phyloP scores from a whole-genome alignment of 2,329 filamentous ascomycete genomes.

The Chlorencoelia australis region DNA sequence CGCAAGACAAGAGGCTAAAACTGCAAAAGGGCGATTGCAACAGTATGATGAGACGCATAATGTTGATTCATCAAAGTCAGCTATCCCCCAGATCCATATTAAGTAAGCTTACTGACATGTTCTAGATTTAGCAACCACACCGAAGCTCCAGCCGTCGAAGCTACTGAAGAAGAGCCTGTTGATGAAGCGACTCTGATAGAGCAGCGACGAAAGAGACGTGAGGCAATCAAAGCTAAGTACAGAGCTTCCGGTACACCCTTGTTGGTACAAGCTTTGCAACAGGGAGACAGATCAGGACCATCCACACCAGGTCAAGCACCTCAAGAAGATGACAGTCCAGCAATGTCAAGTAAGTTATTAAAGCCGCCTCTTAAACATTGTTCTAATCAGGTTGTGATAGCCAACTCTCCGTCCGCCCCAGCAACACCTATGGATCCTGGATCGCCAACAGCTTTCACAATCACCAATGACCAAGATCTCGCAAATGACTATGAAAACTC shows the following conservation, averaged over 20 bases:
- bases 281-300: constrained; percentile 26
- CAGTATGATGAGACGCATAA: constrained; percentile 34
- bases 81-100: background rate
- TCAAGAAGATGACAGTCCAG: constrained; percentile 17
- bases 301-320: constrained; percentile 19
- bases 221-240: constrained; percentile 78
- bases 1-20: constrained; percentile 58
- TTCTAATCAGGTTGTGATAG: constrained; percentile 13
- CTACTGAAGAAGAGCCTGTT: constrained; percentile 46
- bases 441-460: constrained; percentile 40
- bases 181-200: constrained; percentile 80
- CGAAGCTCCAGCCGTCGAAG: constrained; percentile 31
- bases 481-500: constrained; percentile 46
- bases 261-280: constrained; percentile 50
- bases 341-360: no score
- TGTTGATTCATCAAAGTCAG: constrained; percentile 33
- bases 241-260: constrained; percentile 60
- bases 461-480: constrained; percentile 57
- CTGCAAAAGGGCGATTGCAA: constrained; percentile 48
- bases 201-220: constrained; percentile 71
- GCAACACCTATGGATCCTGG: constrained; percentile 24
- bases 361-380: constrained; percentile 29
- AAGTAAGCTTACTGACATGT: constrained; percentile 13
- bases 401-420: constrained; percentile 28
- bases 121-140: constrained; percentile 16